phyloP scores from a whole-genome alignment of 73 alveolate species.

The Paramecium pentaurelia region DNA sequence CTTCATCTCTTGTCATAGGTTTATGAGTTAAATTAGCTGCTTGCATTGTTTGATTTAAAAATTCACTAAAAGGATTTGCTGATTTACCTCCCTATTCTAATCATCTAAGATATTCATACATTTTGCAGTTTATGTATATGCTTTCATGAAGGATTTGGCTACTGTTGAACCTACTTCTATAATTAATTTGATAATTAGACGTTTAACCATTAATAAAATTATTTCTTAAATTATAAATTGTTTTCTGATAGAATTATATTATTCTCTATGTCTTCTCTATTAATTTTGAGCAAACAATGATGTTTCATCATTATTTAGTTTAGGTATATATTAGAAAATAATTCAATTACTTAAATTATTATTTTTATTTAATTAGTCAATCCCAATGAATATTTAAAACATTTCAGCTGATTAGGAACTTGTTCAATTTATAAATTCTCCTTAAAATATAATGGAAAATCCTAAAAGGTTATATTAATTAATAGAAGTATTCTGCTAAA shows the following conservation, averaged over 20 bases:
- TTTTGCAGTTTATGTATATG: neutral
- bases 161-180: conserved; percentile 25
- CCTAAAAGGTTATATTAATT: neutral
- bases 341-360: neutral
- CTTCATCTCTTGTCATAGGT: conserved; percentile 44
- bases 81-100: neutral
- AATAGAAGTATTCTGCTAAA: neutral
- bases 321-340: too few species aligned
- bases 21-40: conserved; percentile 29
- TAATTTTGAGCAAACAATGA: too few species aligned
- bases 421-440: neutral
- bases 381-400: neutral
- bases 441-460: neutral
- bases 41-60: neutral
- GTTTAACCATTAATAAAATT: conserved; percentile 35
- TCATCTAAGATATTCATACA: neutral
- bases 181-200: neutral
- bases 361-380: neutral
- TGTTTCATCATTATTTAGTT: too few species aligned
- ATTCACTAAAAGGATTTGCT: neutral
- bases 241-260: too few species aligned
- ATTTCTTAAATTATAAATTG: neutral
- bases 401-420: neutral
- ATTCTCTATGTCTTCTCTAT: too few species aligned
- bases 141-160: neutral